Evolutionary conservation across 23 red algal genomes (phyloP), one percentile per base, ranked within the genome.

Genomic region (Pyropia haitanensis): DNA sequence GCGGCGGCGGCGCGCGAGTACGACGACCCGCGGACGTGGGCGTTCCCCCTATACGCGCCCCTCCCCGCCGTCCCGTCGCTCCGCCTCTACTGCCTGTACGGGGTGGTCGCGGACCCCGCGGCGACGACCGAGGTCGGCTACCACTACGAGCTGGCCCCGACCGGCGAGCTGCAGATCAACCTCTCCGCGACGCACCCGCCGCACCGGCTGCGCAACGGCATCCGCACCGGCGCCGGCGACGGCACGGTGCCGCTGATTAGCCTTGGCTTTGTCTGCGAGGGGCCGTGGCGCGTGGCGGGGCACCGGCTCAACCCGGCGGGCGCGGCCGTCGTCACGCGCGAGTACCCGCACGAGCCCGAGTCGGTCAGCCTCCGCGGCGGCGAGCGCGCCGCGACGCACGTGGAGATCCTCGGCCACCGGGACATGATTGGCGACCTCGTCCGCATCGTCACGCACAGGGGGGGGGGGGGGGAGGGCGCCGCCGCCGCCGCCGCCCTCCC

Each of bases 291-390:
- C 5, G 29, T 27, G 4, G 57, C 24, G 10, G 29, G 24, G 4
- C 24, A 25, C 57, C 57, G 24, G 29, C 57, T 27, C 2, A 60
- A 60, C 57, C 57, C 57, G 24, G 57, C 57, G 9, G 57, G 57
- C 24, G 29, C 29, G 24, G 10, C 0, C 5, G 29, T 29, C 0
- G 57, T 60, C 24, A 60, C 57, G 5, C 24, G 57, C 24, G 57
- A 60, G 57, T 60, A 60, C 29, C 29, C 29, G 4, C 57, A 60
- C 57, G 57, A 60, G 57, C 24, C 57, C 57, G 57, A 60, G 24
- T 25, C 29, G 55, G 55, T 22, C 55, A 22, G 24, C 55, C 2
- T 58, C 19, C 55, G 55, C 55, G 57, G 57, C 9, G 57, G 57
- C 5, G 24, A 25, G 57, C 24, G 29, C 5, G 57, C 57, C 5